Evolutionary conservation across 306 rosid species (phyloP), one percentile per base, ranked within the genome.

Genomic region (Casuarina cunninghamiana): DNA sequence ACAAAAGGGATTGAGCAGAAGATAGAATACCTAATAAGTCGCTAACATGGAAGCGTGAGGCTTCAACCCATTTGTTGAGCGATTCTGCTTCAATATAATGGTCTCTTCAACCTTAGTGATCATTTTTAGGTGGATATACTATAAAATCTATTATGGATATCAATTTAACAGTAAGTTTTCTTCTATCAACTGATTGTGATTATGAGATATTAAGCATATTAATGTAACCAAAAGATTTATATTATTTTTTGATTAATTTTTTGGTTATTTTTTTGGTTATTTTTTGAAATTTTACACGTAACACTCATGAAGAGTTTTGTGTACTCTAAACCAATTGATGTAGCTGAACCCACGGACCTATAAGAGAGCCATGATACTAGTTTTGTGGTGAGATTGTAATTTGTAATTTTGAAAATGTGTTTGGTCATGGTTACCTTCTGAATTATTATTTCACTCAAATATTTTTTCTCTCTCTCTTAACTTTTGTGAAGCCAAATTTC

Each of bases 61-160:
- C 44, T 57, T 58, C 61, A 48, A 86, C 79, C 90, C 90, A 87
- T 4, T 49, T 58, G 45, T 5, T 72, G 78, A 87, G 82, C 12
- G 78, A 55, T n/a, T 80, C 61, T 2, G 41, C 53, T 42, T 67
- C 50, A 3, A 26, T 26, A 26, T 26, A 26, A 26, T 26, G 32
- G 32, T 26, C 32, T 26, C 32, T 26, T 26, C 32, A 26, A 26
- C 32, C 32, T 26, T 26, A 26, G 32, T 26, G 32, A 26, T 26
- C 32, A 26, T 26, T 26, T 26, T 26, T 26, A 26, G 1, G 32
- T 26, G 32, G 32, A 26, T 26, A 26, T 26, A 26, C 1, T 26
- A 26, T 26, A 26, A 26, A 26, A 26, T 26, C 32, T 26, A 26
- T 26, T 26, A 26, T 26, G 32, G 32, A 26, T 26, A 26, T 26